These are phyloP conservation scores for Solanum gandarillasii DNA, from an alignment of 257 asterid species.

Conservation along the genomic window DNA sequence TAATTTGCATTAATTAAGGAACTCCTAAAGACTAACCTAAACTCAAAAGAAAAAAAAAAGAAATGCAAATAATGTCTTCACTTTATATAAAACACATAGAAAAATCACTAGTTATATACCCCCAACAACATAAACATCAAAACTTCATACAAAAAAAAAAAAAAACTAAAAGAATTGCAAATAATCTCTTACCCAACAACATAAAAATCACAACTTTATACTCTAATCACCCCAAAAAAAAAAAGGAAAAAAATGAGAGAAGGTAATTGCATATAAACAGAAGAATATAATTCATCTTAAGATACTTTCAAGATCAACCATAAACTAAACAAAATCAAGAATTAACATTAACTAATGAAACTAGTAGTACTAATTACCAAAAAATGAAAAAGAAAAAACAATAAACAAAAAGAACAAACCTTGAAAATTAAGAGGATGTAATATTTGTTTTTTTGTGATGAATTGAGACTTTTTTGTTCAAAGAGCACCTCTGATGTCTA, in stretches of 20 bases:
- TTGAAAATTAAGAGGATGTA: not conserved
- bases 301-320: not conserved
- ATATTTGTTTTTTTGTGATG: not conserved
- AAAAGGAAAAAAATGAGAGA: not conserved
- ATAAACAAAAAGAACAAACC: not conserved
- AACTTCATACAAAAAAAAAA: not conserved
- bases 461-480: not conserved
- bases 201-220: not conserved
- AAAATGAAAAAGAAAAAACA: not conserved
- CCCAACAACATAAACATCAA: not conserved
- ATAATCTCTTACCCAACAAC: not conserved
- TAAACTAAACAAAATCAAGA: not conserved
- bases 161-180: no score
- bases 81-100: not conserved
- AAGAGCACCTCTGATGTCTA: not conserved
- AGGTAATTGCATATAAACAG: not conserved
- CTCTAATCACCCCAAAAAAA: not conserved
- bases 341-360: not conserved
- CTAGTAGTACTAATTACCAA: not conserved
- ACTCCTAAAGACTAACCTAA: not conserved
- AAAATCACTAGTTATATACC: not conserved
- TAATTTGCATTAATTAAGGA: not conserved
- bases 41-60: not conserved
- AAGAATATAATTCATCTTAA: not conserved
- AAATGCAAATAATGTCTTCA: not conserved